These are phyloP conservation scores for Schizosaccharomyces versatilis DNA, from an alignment of 1,139 yeast genomes.

Conservation along the genomic window DNA sequence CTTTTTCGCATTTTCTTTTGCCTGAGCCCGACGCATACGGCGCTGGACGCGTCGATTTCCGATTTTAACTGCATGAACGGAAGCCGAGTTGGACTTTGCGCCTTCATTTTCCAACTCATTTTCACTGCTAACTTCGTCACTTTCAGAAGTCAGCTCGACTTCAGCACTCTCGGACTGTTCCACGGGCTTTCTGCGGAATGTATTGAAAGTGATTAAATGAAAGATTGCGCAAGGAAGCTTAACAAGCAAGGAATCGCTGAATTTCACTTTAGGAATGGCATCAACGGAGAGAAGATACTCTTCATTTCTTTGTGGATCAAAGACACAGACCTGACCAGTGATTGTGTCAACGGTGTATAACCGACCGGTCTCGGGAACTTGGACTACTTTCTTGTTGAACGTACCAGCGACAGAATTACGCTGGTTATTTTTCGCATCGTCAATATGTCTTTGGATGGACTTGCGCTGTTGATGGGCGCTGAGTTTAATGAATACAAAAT, in stretches of 20 bases:
- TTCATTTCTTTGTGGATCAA: neutral
- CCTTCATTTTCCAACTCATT: constrained; percentile 20
- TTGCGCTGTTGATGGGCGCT: constrained; percentile 39
- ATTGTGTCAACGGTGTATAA: neutral
- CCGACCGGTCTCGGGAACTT: neutral
- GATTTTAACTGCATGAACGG: neutral
- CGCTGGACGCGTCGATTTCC: neutral
- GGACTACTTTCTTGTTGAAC: neutral
- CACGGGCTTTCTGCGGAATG: no score
- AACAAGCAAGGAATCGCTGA: neutral
- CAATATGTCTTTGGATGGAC: constrained; percentile 32
- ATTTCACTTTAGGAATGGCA: neutral
- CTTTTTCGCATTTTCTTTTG: neutral
- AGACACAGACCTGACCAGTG: neutral
- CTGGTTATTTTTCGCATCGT: constrained; percentile 23
- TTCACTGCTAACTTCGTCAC: constrained; percentile 35
- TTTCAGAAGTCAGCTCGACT: neutral
- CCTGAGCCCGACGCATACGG: neutral
- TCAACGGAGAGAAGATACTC: neutral
- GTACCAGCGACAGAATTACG: neutral
- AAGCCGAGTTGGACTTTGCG: neutral
- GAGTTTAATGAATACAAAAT: constrained; percentile 33
- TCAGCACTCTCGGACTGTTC: no score
- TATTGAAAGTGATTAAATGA: no score
- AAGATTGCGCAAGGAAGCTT: neutral